Evolutionary conservation across 208 protist species (phyloP).

Genomic region (Leishmania mexicana): DNA sequence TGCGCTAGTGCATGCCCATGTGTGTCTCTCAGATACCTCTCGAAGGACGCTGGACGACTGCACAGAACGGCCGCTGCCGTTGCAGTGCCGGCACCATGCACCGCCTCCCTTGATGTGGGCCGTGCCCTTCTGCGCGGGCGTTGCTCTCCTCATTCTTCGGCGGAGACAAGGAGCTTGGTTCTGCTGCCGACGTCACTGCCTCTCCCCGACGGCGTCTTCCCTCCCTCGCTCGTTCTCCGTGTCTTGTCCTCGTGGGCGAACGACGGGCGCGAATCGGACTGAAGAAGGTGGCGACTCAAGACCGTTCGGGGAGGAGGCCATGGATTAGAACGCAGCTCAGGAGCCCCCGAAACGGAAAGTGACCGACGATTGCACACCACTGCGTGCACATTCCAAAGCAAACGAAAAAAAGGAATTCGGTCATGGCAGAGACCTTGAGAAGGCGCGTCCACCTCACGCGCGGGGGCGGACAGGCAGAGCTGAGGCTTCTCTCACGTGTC

Average conservation of each 20-base stretch:
- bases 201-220: neutral
- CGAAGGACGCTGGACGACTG: neutral
- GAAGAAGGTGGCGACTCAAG: neutral
- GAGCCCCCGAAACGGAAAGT: neutral
- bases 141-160: neutral
- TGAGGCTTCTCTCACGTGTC: neutral
- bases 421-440: neutral
- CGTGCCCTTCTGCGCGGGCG: neutral
- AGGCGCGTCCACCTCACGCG: neutral
- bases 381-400: neutral
- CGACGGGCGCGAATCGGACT: neutral
- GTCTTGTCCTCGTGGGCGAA: neutral
- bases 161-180: neutral
- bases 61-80: neutral
- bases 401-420: neutral
- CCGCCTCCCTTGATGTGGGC: neutral
- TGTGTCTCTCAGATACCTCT: neutral
- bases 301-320: neutral
- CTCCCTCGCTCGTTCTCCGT: neutral
- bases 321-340: neutral
- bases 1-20: neutral
- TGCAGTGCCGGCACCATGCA: neutral
- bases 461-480: neutral
- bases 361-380: neutral
- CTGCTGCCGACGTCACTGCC: neutral